Percentiles rank a stretch among this genome's conserved stretches.
Conservation (phyloP, 2,329 filamentous ascomycete genomes). For the Ophiostoma montium region DNA sequence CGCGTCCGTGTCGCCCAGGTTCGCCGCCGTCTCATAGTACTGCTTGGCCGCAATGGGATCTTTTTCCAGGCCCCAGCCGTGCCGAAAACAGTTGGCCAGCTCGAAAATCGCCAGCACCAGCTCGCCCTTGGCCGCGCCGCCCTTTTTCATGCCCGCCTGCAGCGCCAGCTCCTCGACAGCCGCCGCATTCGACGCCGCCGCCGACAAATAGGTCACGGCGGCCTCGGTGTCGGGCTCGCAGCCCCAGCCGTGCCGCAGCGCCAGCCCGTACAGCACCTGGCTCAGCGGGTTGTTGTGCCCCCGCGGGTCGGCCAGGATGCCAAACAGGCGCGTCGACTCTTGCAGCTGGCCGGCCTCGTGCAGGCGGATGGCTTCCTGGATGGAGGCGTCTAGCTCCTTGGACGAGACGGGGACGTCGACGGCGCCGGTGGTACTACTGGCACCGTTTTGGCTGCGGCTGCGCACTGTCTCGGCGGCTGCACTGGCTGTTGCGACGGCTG, state of each 20-base stretch:
- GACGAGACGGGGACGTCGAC: too few species aligned
- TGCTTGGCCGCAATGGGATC: constrained; percentile 77
- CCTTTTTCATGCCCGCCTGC: constrained; percentile 77
- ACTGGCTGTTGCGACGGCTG: constrained; percentile 10
- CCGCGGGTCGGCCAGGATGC: constrained; percentile 63
- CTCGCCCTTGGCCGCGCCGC: constrained; percentile 89
- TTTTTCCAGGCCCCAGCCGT: constrained; percentile 83
- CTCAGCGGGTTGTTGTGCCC: constrained; percentile 86
- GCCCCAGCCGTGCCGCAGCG: constrained; percentile 90
- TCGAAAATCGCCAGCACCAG: constrained; percentile 94
- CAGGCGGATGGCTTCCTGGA: constrained; percentile 88
- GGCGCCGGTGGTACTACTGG: constrained; percentile 5
- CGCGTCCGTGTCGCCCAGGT: constrained; percentile 91
- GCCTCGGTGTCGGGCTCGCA: constrained; percentile 55
- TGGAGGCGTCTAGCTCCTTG: constrained; percentile 50
- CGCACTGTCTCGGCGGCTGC: constrained; percentile 11
- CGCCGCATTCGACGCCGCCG: constrained; percentile 82
- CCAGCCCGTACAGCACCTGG: constrained; percentile 90
- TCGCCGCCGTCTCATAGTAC: constrained; percentile 97
- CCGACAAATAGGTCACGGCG: constrained; percentile 73
- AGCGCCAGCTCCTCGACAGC: constrained; percentile 75
- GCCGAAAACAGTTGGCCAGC: constrained; percentile 79
- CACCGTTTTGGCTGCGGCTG: constrained; percentile 6
- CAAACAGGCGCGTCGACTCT: constrained; percentile 74
- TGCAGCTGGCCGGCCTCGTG: constrained; percentile 75